Base-by-base conservation (phyloP, 2,329 filamentous ascomycete genomes). In the Hymenoscyphus occultus region DNA sequence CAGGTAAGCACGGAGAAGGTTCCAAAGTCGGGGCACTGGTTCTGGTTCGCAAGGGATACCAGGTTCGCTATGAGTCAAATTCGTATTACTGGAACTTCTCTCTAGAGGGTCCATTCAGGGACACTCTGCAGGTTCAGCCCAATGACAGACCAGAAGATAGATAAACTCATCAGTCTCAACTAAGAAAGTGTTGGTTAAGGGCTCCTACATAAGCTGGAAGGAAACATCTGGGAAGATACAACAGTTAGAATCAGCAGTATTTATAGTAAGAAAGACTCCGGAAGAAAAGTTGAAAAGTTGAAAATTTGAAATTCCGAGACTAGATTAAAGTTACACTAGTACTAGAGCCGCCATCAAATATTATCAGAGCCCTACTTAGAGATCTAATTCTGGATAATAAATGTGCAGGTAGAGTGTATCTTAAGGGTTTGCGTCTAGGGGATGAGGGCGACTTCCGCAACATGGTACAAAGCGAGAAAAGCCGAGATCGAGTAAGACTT, bases 21-120 rank as follows among this genome's bases (percentile, higher is more conserved):
- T 71, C 73, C 62, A 76, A 76, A 59, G 35, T 74, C 28, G 73
- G 68, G 14, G 67, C 73, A 2, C 63, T 74, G 0, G 65, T 74
- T 0, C 71, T 76, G 70, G 60, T 68, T n/a, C 67, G 72, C 0
- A 54, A 68, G 31, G 65, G 66, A 5, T 67, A 73, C 45, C 61
- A 59, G 2, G 66, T 72, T 3, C 67, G 45, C 12, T 70, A 70
- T 45, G 65, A 68, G 59, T 56, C 68, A 22, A 65, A 66, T 9
- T 67, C 63, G 4, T 72, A 45, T 40, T 65, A 68, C 51, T 75
- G 70, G 71, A 71, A 59, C 1, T 69, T 76, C 22, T 19, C 42
- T 2, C 68, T 71, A 39, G 67, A 57, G 5, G 64, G 61, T 1
- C 39, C 9, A n/a, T 39, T 64, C 19, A 64, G 64, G 12, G 56